Percentiles rank a stretch among this genome's conserved stretches.
phyloP scores from a whole-genome alignment of 768 basidiomycete species.

The Austroboletus eburneus region DNA sequence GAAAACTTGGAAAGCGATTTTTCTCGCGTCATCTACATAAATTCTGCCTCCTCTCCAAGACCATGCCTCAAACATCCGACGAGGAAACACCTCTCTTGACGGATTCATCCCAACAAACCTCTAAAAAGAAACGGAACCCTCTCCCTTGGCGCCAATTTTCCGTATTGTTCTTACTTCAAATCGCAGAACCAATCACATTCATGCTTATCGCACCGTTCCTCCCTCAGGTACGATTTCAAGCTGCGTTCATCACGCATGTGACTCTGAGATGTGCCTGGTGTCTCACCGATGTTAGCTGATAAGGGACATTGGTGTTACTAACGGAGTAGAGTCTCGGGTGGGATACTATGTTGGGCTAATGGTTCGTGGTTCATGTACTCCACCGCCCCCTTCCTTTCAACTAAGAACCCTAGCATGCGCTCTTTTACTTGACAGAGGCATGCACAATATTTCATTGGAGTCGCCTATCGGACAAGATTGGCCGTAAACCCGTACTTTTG shows the following conservation, averaged over 20 bases:
- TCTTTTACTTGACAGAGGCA: constrained; percentile 49
- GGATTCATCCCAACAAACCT: neutral
- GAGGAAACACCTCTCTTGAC: constrained; percentile 61
- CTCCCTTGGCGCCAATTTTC: neutral
- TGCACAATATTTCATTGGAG: constrained; percentile 47
- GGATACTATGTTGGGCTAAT: neutral
- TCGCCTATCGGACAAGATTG: constrained; percentile 45
- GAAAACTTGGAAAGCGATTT: no score
- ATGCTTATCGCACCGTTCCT: neutral
- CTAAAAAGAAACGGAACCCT: neutral
- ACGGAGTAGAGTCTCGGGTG: neutral
- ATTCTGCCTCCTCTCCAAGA: no score
- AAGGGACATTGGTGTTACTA: neutral
- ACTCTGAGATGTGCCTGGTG: no score
- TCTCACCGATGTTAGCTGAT: no score
- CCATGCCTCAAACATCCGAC: constrained; percentile 30
- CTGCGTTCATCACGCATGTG: no score
- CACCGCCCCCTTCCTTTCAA: neutral
- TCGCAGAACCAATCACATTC: neutral
- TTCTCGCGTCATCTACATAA: no score
- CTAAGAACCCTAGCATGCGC: constrained; percentile 35
- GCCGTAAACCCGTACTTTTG: constrained; percentile 46
- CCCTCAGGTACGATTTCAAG: neutral
- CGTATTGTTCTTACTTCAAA: neutral
- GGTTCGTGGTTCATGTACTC: neutral